Conservation (phyloP, 2,329 filamentous ascomycete genomes). For the Bipolaris bicolor region DNA sequence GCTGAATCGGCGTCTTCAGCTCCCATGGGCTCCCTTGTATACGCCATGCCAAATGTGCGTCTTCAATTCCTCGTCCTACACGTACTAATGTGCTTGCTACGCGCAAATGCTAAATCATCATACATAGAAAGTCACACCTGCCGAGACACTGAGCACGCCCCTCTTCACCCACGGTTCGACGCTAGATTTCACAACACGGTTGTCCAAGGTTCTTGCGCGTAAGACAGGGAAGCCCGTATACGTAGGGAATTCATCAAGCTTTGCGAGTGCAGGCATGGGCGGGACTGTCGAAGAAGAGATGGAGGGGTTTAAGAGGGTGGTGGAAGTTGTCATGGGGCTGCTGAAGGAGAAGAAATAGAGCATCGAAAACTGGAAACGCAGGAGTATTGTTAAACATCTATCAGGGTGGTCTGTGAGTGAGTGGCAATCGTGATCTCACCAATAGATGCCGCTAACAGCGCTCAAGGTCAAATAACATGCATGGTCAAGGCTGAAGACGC, state of each 20-base stretch:
- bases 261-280: constrained; percentile 74
- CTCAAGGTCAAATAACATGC: background rate
- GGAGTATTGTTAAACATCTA: background rate
- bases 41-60: constrained; percentile 86
- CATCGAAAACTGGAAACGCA: background rate
- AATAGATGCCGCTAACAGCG: background rate
- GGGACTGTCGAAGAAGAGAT: constrained; percentile 92
- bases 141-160: constrained; percentile 74
- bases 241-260: constrained; percentile 84
- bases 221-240: constrained; percentile 79
- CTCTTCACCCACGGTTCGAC: constrained; percentile 78
- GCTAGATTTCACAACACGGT: constrained; percentile 82
- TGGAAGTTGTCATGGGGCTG: constrained; percentile 69
- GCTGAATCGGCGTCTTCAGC: constrained; percentile 48
- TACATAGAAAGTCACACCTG: constrained; percentile 48
- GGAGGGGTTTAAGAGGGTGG: constrained; percentile 79
- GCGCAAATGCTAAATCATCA: constrained; percentile 15
- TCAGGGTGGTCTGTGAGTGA: background rate
- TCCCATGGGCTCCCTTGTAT: constrained; percentile 85
- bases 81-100: background rate
- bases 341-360: constrained; percentile 41
- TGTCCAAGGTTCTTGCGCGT: constrained; percentile 83
- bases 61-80: background rate
- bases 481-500: background rate
- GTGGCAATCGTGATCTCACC: background rate